Percentiles rank a stretch among this genome's conserved stretches.
Conservation (phyloP, 2,329 filamentous ascomycete genomes). For the Sclerotinia glacialis region DNA sequence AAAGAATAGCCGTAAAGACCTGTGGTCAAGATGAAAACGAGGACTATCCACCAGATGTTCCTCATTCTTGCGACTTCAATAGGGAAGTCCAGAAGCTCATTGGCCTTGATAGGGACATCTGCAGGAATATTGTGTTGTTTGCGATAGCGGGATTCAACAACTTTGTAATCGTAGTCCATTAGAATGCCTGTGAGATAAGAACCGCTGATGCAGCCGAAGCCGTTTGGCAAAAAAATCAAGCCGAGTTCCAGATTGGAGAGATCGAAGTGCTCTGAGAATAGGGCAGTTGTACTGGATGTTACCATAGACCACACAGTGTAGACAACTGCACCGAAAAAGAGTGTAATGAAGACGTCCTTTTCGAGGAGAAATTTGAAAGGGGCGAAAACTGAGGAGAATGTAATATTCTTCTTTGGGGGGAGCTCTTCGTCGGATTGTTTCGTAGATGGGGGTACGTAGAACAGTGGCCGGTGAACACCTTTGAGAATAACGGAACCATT, state of each 20-base stretch:
- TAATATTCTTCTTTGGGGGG: slow-evolving; percentile 36
- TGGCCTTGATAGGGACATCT: slow-evolving; percentile 30
- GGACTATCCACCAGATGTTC: slow-evolving; percentile 41
- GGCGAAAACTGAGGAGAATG: slow-evolving; percentile 39
- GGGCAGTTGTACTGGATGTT: slow-evolving; percentile 40
- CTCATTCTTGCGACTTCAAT: slow-evolving; percentile 43
- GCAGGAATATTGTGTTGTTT: slow-evolving; percentile 35
- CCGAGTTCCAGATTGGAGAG: slow-evolving; percentile 44
- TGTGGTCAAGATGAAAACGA: slow-evolving; percentile 42
- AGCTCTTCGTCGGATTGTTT: slow-evolving; percentile 30
- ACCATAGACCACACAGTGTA: slow-evolving; percentile 19
- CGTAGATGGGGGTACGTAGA: slow-evolving; percentile 31
- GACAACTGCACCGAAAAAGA: slow-evolving; percentile 25
- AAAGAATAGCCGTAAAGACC: slow-evolving; percentile 33
- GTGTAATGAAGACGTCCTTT: slow-evolving; percentile 48
- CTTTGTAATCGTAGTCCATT: slow-evolving; percentile 43
- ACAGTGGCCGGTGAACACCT: slow-evolving; percentile 44
- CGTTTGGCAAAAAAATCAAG: slow-evolving; percentile 23
- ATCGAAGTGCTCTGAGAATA: slow-evolving; percentile 43
- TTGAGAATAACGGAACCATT: slow-evolving; percentile 31
- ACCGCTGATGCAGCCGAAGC: slow-evolving; percentile 36
- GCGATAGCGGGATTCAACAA: slow-evolving; percentile 34
- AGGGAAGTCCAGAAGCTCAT: slow-evolving; percentile 43
- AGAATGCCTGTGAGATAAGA: slow-evolving; percentile 43
- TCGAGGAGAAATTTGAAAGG: slow-evolving; percentile 45